phyloP scores from a whole-genome alignment of 306 rosid species.

The Medicago lupulina region DNA sequence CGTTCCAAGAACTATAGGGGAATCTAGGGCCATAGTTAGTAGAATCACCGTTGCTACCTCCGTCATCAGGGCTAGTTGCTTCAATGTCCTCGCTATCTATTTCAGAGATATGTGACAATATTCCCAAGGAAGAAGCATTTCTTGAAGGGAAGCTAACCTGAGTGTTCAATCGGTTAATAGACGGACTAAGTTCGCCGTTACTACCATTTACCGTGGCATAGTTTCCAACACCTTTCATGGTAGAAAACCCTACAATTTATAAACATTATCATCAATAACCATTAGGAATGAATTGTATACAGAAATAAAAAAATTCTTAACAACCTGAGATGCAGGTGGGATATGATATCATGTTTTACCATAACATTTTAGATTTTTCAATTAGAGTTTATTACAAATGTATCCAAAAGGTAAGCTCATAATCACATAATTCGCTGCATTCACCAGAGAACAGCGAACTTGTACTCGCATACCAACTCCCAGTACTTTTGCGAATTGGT shows the following conservation, averaged over 20 bases:
- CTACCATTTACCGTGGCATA: constrained; percentile 47
- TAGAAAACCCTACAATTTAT: constrained; percentile 56
- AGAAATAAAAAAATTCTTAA: not conserved
- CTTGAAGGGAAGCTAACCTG: constrained; percentile 65
- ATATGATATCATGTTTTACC: not conserved
- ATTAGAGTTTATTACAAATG: too few species aligned
- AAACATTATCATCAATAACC: constrained; percentile 33
- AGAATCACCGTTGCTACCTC: constrained; percentile 49
- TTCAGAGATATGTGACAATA: constrained; percentile 71
- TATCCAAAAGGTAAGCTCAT: not conserved
- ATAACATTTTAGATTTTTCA: not conserved
- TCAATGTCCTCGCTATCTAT: constrained; percentile 57
- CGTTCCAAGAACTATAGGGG: constrained; percentile 65
- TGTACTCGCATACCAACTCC: not conserved
- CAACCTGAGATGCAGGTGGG: not conserved
- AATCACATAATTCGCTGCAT: not conserved
- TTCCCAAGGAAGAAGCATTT: constrained; percentile 59
- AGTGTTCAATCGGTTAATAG: constrained; percentile 59
- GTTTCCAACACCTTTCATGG: constrained; percentile 56
- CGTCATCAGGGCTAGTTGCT: constrained; percentile 51
- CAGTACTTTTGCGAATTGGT: not conserved
- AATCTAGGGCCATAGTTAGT: constrained; percentile 54
- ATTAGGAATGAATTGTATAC: constrained; percentile 1
- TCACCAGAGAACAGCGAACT: not conserved
- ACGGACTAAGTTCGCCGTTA: constrained; percentile 53